Conservation (phyloP, 2,329 filamentous ascomycete genomes). For the Lasiodiplodia theobromae region DNA sequence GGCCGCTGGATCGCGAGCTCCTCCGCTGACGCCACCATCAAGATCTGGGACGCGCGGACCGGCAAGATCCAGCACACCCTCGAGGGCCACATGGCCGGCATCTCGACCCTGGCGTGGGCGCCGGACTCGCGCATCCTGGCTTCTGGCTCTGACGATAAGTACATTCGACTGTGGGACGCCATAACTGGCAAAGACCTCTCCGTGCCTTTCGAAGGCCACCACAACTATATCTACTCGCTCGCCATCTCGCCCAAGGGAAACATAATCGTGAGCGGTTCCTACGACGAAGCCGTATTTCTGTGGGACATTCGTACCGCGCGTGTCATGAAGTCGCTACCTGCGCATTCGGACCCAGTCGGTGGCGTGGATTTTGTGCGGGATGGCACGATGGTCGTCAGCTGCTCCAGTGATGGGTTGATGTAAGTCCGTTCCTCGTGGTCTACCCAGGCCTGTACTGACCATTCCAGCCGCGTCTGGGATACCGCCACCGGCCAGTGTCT, state of each 20-base stretch:
- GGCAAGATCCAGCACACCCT: constrained; percentile 86
- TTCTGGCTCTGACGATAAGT: constrained; percentile 94
- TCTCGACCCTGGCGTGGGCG: constrained; percentile 93
- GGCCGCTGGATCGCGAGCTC: constrained; percentile 88
- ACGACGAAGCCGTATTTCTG: constrained; percentile 95
- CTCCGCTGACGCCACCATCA: constrained; percentile 88
- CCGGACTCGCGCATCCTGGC: constrained; percentile 88
- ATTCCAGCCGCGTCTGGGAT: constrained; percentile 79
- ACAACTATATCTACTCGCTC: constrained; percentile 94
- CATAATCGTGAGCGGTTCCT: constrained; percentile 92
- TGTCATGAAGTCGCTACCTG: constrained; percentile 88
- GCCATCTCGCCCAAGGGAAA: constrained; percentile 99
- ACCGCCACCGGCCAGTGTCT: constrained; percentile 94
- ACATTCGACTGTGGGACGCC: constrained; percentile 89
- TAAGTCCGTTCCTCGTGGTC: background rate
- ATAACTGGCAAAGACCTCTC: constrained; percentile 62
- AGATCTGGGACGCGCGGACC: constrained; percentile 84
- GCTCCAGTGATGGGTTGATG: constrained; percentile 77
- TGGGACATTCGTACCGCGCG: constrained; percentile 93
- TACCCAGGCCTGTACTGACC: constrained; percentile 48
- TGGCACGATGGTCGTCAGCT: constrained; percentile 90
- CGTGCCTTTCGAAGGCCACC: constrained; percentile 78
- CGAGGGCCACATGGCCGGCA: constrained; percentile 89
- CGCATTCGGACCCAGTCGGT: constrained; percentile 92
- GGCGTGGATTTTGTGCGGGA: constrained; percentile 93